Evolutionary conservation across 345 rosid species (phyloP).

Genomic region (Lumnitzera racemosa): DNA sequence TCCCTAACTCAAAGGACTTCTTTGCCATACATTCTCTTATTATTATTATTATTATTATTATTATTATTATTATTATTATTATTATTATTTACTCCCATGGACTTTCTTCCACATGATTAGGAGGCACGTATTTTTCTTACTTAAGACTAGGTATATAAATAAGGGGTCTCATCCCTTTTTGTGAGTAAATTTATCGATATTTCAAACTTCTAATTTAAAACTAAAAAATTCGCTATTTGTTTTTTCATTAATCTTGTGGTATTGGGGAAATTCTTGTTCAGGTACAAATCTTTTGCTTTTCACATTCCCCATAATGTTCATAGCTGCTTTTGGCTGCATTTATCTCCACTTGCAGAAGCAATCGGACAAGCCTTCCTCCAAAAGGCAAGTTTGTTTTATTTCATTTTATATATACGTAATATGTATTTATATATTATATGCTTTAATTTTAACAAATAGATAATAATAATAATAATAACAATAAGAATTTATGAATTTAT

Average conservation of each 20-base stretch:
- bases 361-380: constrained; percentile 1
- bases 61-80: too few relatives aligned
- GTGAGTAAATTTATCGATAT: background rate
- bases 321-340: constrained; percentile 48
- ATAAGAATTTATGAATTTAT: too few relatives aligned
- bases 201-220: too few relatives aligned
- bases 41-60: too few relatives aligned
- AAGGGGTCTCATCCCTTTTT: background rate
- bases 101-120: background rate
- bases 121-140: background rate
- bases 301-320: constrained; percentile 50
- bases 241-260: background rate
- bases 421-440: too few relatives aligned
- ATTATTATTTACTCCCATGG: too few relatives aligned
- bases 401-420: too few relatives aligned
- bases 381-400: too few relatives aligned
- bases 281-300: constrained; percentile 56
- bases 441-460: too few relatives aligned
- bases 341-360: constrained; percentile 48
- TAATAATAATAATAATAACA: too few relatives aligned
- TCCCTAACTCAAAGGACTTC: background rate
- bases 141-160: background rate
- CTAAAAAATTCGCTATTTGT: too few relatives aligned
- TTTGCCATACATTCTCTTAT: too few relatives aligned
- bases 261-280: constrained; percentile 10